phyloP scores from a whole-genome alignment of 768 basidiomycete genomes.

The Lactarius akahatsu region DNA sequence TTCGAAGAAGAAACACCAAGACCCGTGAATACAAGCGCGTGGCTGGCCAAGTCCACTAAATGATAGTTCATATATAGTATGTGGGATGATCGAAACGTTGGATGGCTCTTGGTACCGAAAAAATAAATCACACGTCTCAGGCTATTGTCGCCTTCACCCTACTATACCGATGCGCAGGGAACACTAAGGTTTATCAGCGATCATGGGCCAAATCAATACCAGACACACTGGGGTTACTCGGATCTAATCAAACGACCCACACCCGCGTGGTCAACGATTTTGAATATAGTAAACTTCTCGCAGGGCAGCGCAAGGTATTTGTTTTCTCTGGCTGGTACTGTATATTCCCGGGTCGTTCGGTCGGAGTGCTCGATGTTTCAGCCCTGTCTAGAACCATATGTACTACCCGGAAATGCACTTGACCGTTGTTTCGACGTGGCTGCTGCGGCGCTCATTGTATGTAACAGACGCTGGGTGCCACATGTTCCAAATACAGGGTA shows the following conservation, averaged over 20 bases:
- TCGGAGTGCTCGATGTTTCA: not conserved
- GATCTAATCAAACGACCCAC: not conserved
- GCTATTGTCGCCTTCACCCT: not conserved
- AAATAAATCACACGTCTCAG: not conserved
- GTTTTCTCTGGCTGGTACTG: not conserved
- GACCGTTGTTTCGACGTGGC: not conserved
- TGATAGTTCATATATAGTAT: not conserved
- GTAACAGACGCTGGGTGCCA: not conserved
- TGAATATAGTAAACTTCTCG: not conserved
- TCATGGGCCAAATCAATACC: slow-evolving; percentile 6
- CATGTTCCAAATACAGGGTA: not conserved
- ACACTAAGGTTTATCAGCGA: slow-evolving; percentile 15
- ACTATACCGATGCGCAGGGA: not conserved
- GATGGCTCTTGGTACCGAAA: not conserved
- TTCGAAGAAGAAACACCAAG: slow-evolving; percentile 1
- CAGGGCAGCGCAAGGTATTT: not conserved
- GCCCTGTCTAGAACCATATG: not conserved
- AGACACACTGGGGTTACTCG: not conserved
- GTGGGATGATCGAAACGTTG: slow-evolving; percentile 2
- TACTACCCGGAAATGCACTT: not conserved
- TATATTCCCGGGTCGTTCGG: not conserved
- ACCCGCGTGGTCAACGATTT: not conserved
- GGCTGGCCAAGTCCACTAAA: not conserved
- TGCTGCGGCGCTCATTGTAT: not conserved
- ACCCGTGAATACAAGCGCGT: not conserved